Evolutionary conservation across 148 eudicot genomes (phyloP), one percentile per base, ranked within the genome.

Genomic region (Rhododendron henanense): DNA sequence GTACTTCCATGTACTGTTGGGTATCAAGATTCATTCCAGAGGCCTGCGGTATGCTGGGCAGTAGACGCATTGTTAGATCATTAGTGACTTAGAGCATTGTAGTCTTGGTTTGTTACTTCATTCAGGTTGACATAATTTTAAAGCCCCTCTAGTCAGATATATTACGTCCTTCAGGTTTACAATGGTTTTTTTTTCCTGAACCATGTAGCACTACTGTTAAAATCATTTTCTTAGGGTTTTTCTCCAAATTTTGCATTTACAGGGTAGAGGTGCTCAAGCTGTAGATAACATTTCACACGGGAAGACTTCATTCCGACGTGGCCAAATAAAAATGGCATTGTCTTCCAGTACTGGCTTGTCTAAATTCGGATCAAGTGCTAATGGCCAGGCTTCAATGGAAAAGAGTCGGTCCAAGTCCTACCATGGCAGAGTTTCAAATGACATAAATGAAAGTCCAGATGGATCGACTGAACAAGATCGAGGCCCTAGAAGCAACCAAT

Each of bases 401-500:
- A 94, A 90, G 87, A 78, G 85, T 51, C 90, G 89, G 86, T 83
- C 94, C 79, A 93, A 95, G 87, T 84, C 84, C 83, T 87, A 86
- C 37, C 79, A 84, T 77, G 91, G 91, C 71, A 90, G 89, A 55
- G 84, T 85, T 23, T 63, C 88, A 23, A 90, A 86, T 88, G 96
- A 90, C 83, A 73, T 67, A 57, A 90, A 87, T 87, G 93, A 88
- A 82, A 86, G 82, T 81, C 85, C 91, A 85, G 96, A 92, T 91
- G 85, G 84, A 82, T 85, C 87, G 77, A 87, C 69, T 48, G 96
- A 93, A 83, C 97, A 93, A 82, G 92, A 93, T 85, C 91, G 89
- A 41, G 95, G 95, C 10, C 94, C 95, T 74, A 93, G 94, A 89
- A 89, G 88, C 69, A 90, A 86, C 87, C 93, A 91, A 90, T 89